Percentiles rank a stretch among this genome's conserved stretches.
phyloP scores from a whole-genome alignment of 805 yeast species.

The Priceomyces haplophilus region DNA sequence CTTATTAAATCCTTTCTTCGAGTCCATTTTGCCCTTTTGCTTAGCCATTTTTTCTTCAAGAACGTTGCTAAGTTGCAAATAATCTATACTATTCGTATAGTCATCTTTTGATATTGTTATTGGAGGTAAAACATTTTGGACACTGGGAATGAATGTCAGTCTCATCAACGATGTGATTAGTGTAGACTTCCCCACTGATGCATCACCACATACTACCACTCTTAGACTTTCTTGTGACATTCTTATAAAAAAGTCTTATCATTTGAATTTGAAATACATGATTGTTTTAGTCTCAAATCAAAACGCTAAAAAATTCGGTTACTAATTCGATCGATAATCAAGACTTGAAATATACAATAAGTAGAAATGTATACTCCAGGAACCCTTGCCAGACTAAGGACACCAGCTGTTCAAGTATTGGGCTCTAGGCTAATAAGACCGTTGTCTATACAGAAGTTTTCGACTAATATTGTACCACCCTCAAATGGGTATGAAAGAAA shows the following conservation, averaged over 20 bases:
- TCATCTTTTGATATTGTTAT: conserved; percentile 70
- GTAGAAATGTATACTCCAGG: not conserved
- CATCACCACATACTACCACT: conserved; percentile 93
- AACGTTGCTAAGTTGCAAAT: conserved; percentile 9
- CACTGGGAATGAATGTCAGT: conserved; percentile 72
- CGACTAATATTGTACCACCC: conserved; percentile 11
- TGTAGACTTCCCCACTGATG: conserved; percentile 82
- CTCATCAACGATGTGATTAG: conserved; percentile 77
- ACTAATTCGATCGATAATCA: not conserved
- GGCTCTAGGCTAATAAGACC: not conserved
- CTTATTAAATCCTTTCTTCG: conserved; percentile 3
- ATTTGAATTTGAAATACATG: not conserved
- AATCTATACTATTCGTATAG: conserved; percentile 44
- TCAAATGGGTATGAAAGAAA: conserved; percentile 63
- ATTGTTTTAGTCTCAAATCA: conserved; percentile 3
- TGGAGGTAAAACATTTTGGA: conserved; percentile 79
- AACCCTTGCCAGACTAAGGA: not conserved
- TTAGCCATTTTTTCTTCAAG: not conserved
- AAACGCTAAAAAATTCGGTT: not conserved
- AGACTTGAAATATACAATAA: too few relatives aligned
- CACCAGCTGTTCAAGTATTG: not conserved
- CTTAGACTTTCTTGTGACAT: conserved; percentile 54
- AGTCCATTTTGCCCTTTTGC: not conserved
- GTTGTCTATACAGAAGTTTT: not conserved
- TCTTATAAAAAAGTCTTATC: not conserved